Evolutionary conservation across 495 filamentous ascomycete genomes (phyloP).

Genomic region (Tuber umbilicatum): DNA sequence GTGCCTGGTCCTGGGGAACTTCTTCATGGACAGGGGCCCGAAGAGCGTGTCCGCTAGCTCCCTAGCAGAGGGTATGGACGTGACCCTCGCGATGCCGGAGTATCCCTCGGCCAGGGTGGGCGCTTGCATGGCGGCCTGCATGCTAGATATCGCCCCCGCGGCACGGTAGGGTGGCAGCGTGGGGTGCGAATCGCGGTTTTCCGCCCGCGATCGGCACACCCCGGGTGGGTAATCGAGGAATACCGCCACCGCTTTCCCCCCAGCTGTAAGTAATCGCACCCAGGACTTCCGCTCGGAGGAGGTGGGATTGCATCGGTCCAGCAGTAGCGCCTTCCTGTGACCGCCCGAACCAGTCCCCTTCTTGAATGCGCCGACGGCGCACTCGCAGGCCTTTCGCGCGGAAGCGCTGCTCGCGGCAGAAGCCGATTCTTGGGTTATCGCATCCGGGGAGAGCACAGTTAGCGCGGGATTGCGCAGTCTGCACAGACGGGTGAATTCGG

Average conservation of each 20-base stretch:
- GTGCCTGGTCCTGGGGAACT: constrained; percentile 23
- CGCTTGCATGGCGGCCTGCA: constrained; percentile 7
- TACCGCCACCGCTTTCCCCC: constrained; percentile 10
- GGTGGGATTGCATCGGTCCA: constrained; percentile 30
- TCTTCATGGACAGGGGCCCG: constrained; percentile 4
- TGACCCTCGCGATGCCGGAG: constrained; percentile 17
- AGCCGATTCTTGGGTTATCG: not conserved
- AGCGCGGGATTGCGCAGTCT: constrained; percentile 13
- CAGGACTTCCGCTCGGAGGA: constrained; percentile 12
- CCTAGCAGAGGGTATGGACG: not conserved
- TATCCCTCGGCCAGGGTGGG: constrained; percentile 23
- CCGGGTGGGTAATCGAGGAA: constrained; percentile 20
- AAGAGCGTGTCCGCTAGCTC: constrained; percentile 19
- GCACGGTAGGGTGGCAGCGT: constrained; percentile 21
- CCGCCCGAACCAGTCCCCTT: not conserved
- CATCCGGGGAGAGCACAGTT: constrained; percentile 16
- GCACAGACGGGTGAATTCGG: constrained; percentile 9
- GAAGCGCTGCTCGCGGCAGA: not conserved
- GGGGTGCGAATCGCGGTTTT: constrained; percentile 10
- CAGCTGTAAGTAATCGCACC: constrained; percentile 1
- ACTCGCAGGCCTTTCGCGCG: constrained; percentile 14
- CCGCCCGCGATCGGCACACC: constrained; percentile 17
- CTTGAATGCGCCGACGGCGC: constrained; percentile 13
- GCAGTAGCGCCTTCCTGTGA: constrained; percentile 13
- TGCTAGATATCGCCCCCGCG: constrained; percentile 18